Conservation (phyloP, 306 rosid species). For the Lupinus albus region DNA sequence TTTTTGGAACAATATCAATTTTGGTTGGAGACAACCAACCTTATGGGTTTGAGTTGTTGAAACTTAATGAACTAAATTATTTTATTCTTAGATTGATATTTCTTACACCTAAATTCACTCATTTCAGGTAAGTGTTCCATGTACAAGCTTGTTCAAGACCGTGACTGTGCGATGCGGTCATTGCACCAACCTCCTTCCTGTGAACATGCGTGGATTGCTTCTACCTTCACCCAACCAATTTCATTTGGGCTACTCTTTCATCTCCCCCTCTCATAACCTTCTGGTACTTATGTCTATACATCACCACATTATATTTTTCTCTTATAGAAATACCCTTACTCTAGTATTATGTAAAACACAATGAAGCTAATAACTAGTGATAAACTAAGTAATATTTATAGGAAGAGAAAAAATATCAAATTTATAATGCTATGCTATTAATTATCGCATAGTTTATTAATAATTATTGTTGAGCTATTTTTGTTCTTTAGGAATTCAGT, state of each 20-base stretch:
- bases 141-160: constrained; percentile 91
- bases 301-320: neutral
- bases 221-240: constrained; percentile 82
- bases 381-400: neutral
- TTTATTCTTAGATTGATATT: neutral
- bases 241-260: constrained; percentile 83
- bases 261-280: constrained; percentile 73
- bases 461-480: too few relatives aligned
- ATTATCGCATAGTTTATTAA: too few relatives aligned
- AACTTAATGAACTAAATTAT: neutral
- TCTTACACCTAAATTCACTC: neutral
- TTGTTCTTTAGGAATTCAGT: too few relatives aligned
- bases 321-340: neutral
- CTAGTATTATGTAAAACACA: neutral
- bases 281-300: constrained; percentile 45
- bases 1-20: too few relatives aligned
- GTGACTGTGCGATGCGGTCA: constrained; percentile 98
- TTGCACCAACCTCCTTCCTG: constrained; percentile 92
- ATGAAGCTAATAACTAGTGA: neutral
- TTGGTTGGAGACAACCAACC: neutral
- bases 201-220: constrained; percentile 87
- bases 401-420: too few relatives aligned
- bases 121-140: constrained; percentile 87
- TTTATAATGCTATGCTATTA: too few relatives aligned
- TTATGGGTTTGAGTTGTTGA: neutral